phyloP scores from a whole-genome alignment of 345 rosid genomes.

The Populus tremula region DNA sequence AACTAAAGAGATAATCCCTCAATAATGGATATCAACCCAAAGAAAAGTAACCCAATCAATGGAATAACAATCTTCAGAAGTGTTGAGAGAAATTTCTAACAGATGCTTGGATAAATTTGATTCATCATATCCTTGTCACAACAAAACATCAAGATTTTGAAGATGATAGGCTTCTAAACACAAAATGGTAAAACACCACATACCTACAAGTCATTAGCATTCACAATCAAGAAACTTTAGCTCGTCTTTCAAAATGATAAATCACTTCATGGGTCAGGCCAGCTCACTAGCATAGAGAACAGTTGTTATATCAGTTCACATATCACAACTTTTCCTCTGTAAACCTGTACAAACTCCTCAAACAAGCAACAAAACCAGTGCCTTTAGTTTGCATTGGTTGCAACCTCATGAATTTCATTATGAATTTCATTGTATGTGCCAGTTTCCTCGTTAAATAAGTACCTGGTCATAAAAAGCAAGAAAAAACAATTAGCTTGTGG shows the following conservation, averaged over 20 bases:
- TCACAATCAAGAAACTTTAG: not conserved
- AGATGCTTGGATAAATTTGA: not conserved
- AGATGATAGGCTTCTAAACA: not conserved
- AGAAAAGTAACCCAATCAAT: not conserved
- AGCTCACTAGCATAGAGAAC: not conserved
- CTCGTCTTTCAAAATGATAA: not conserved
- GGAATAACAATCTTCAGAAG: not conserved
- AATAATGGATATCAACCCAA: not conserved
- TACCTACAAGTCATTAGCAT: not conserved
- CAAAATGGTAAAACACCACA: not conserved
- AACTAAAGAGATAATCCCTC: not conserved
- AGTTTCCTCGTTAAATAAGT: slow-evolving; percentile 52
- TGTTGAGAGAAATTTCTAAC: not conserved
- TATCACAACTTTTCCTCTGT: not conserved
- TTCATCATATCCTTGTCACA: not conserved
- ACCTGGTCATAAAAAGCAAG: slow-evolving; percentile 31
- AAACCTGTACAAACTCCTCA: slow-evolving; percentile 10
- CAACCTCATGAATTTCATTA: slow-evolving; percentile 36
- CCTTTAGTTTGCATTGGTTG: slow-evolving; percentile 21
- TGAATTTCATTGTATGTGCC: slow-evolving; percentile 46
- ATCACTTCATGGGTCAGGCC: not conserved
- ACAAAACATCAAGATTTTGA: not conserved
- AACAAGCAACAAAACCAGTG: not conserved
- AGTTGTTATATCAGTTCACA: not conserved
- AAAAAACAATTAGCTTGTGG: not conserved